phyloP scores from a whole-genome alignment of 176 grass and related monocot species.

The Oryza glumipatula region DNA sequence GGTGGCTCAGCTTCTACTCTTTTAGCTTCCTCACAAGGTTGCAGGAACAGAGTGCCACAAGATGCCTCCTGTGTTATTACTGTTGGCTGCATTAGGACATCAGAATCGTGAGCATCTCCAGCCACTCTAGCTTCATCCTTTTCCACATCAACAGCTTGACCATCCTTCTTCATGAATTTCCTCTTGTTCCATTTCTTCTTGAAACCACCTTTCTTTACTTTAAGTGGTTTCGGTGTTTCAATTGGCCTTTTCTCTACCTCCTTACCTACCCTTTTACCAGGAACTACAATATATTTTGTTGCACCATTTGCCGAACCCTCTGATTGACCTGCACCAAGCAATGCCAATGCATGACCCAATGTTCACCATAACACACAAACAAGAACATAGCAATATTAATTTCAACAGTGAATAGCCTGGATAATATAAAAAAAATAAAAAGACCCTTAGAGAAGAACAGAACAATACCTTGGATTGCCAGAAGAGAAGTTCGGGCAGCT shows the following conservation, averaged over 20 bases:
- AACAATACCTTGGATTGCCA: constrained; percentile 79
- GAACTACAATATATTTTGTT: constrained; percentile 72
- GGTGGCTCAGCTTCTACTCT: constrained; percentile 11
- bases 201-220: constrained; percentile 58
- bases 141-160: constrained; percentile 30
- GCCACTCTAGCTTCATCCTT: constrained; percentile 44
- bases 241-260: constrained; percentile 48
- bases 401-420: background rate
- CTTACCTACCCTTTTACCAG: constrained; percentile 59
- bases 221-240: constrained; percentile 63
- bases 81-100: constrained; percentile 26
- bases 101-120: constrained; percentile 30
- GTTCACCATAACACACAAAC: background rate
- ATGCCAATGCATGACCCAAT: constrained; percentile 16
- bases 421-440: constrained; percentile 24
- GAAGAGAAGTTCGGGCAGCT: constrained; percentile 88
- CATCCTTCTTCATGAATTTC: constrained; percentile 55
- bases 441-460: background rate
- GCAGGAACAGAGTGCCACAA: background rate
- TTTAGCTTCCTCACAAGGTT: constrained; percentile 19
- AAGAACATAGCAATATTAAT: background rate
- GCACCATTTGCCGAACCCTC: constrained; percentile 50
- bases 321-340: constrained; percentile 62
- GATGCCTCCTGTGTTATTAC: constrained; percentile 18
- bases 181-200: constrained; percentile 83